Evolutionary conservation across 2,329 filamentous ascomycete genomes (phyloP), one percentile per base, ranked within the genome.

Genomic region (Stagonosporopsis rhizophila): DNA sequence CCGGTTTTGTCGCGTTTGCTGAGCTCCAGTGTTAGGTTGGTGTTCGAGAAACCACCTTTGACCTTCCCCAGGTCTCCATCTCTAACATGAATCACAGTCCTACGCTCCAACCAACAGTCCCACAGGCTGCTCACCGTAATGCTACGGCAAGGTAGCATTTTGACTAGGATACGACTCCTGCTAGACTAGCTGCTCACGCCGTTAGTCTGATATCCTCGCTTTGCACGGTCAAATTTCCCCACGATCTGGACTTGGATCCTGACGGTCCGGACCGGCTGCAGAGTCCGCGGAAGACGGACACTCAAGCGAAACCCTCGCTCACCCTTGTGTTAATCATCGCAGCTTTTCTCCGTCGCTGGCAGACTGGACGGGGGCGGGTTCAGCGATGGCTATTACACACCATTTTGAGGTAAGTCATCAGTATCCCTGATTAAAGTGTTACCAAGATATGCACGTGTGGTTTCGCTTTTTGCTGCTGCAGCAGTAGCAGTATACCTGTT

Each of bases 251-350:
- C 6, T 42, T 42, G 17, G 52, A 41, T 41, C 37, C 42, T 39
- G 22, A 38, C 53, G 53, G 53, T 52, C 25, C 53, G 53, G 32
- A 46, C 53, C 53, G 53, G 35, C 34, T 30, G 46, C 19, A 12
- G 42, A 41, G 22, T 46, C 19, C 46, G 46, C 46, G 46, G 46
- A 37, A 42, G 37, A 50, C 38, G 19, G 5, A 14, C 46, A 20
- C 2, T 37, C 27, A 42, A 51, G 53, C 53, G 46, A 51, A 42
- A 28, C 2, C 11, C n/a, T 56, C 53, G 53, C 53, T 52, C 47
- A 56, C 47, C 53, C 53, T 56, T 37, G 53, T 41, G 46, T 23
- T 32, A 25, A 22, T 46, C 28, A 32, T 45, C 17, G 17, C 30
- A 42, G 9, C 35, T 51, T 38, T 39, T 12, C 27, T 49, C 27